Percentiles rank a stretch among this genome's conserved stretches.
phyloP scores from a whole-genome alignment of 345 rosid species.

The Microthlaspi erraticum region DNA sequence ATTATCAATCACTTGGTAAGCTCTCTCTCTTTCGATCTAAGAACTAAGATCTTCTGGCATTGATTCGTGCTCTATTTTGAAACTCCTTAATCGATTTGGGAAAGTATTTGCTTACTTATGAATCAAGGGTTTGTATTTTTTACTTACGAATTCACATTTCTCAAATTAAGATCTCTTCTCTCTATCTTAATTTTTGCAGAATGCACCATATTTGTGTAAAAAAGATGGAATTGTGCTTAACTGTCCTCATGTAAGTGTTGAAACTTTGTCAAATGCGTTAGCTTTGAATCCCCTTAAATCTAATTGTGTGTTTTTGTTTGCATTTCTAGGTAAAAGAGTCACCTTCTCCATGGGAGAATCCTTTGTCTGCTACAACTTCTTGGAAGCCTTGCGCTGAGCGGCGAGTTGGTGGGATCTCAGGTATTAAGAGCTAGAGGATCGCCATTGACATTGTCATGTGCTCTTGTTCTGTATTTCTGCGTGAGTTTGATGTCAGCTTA shows the following conservation, averaged over 20 bases:
- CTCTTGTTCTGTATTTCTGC: slow-evolving; percentile 1
- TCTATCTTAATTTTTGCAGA: slow-evolving; percentile 49
- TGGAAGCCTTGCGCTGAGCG: slow-evolving; percentile 99
- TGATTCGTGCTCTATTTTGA: background rate
- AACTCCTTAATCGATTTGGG: slow-evolving; percentile 14
- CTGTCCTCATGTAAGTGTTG: slow-evolving; percentile 82
- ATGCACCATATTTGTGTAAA: slow-evolving; percentile 86
- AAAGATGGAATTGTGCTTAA: slow-evolving; percentile 96
- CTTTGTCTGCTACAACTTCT: slow-evolving; percentile 90
- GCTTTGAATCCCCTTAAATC: slow-evolving; percentile 10
- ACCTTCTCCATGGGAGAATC: slow-evolving; percentile 98
- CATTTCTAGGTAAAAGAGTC: slow-evolving; percentile 79
- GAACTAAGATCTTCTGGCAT: slow-evolving; percentile 12
- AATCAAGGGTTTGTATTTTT: background rate
- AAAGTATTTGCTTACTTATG: slow-evolving; percentile 1
- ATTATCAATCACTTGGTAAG: slow-evolving; percentile 73
- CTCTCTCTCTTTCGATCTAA: slow-evolving; percentile 36
- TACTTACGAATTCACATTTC: slow-evolving; percentile 3
- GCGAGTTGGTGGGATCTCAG: slow-evolving; percentile 76
- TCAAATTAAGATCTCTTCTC: slow-evolving; percentile 14
- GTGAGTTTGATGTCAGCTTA: slow-evolving; percentile 17
- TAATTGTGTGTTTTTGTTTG: slow-evolving; percentile 12
- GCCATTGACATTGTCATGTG: background rate
- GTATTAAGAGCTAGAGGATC: slow-evolving; percentile 41
- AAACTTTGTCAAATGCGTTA: slow-evolving; percentile 12